These are phyloP conservation scores for Aspergillus sp. DNA, from an alignment of 2,329 filamentous ascomycete species.

Conservation along the genomic window DNA sequence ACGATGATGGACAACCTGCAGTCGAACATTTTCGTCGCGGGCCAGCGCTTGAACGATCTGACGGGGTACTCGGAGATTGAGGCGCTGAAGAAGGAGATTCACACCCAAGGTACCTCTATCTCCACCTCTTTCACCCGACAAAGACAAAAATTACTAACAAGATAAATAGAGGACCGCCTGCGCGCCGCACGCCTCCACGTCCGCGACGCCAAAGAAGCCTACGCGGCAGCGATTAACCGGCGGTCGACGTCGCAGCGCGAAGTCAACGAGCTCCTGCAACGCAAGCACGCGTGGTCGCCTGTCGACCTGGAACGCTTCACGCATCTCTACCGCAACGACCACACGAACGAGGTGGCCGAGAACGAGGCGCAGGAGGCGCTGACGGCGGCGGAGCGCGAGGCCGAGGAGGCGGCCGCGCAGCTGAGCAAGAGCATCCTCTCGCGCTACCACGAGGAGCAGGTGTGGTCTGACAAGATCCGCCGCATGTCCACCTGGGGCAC, in stretches of 20 bases:
- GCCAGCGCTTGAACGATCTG: constrained; percentile 86
- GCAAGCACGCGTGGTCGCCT: constrained; percentile 89
- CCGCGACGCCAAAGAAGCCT: constrained; percentile 68
- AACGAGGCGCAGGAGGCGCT: constrained; percentile 68
- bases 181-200: constrained; percentile 61
- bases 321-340: constrained; percentile 83
- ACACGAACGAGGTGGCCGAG: constrained; percentile 87
- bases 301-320: constrained; percentile 93
- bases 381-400: constrained; percentile 71
- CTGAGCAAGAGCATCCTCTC: constrained; percentile 81
- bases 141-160: background rate
- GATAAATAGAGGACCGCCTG: constrained; percentile 51
- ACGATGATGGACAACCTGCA: constrained; percentile 86
- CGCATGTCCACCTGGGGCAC: constrained; percentile 98
- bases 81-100: constrained; percentile 75
- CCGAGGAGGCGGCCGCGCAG: constrained; percentile 72
- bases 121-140: background rate
- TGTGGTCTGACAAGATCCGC: constrained; percentile 97
- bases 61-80: constrained; percentile 95
- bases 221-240: constrained; percentile 79
- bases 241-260: constrained; percentile 91
- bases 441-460: constrained; percentile 97
- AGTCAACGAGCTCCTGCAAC: constrained; percentile 87
- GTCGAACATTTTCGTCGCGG: constrained; percentile 77
- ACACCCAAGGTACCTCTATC: constrained; percentile 54